Base-by-base conservation (phyloP, 2,329 filamentous ascomycete genomes). In the Bertia moriformis region DNA sequence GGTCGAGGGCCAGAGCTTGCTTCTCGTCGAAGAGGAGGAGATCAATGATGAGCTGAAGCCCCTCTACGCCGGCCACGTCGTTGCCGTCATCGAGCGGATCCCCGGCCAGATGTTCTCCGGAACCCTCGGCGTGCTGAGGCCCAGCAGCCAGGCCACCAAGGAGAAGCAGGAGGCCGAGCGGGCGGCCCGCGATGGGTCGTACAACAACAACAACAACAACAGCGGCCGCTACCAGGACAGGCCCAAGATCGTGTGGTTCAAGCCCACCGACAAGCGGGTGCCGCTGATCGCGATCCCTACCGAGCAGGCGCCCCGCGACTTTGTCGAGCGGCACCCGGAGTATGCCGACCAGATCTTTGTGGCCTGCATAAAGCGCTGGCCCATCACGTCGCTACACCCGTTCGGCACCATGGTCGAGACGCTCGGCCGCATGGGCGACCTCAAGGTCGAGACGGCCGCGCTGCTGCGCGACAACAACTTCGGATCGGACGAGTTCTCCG, bases 181-280 rank as follows among this genome's bases (percentile, higher is more conserved):
- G 45, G 82, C 84, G 48, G 87, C 88, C 49, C 80, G 89, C 48
- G 89, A 96, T 55, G 89, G 88, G 45, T 71, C 67, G 47, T 71
- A 72, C 46, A 63, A 65, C 39, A 78, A 82, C 45, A 73, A 79
- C 39, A 79, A 91, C 47, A 84, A 88, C 44, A 78, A 82, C 46
- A n/a, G n/a, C n/a, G n/a, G n/a, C n/a, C 84, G 88, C 40, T 76
- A 84, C 46, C 87, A 93, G 56, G 91, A 98, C 46, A 95, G 94
- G 65, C 91, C 91, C 46, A 98, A 98, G 77, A 98, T 98, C 62
- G 91, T 98, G 32, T 98, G 91, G 91, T 98, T 98, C 67, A 98
- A 98, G 69, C 91, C 91, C 42, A 98, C 91, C 1, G 91, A 98
- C 63, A 96, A 98, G 73, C 86, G 91, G 54, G 91, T 98, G 37